These are phyloP conservation scores for Xylaria sp. DNA, from an alignment of 2,329 filamentous ascomycete species.

Conservation along the genomic window DNA sequence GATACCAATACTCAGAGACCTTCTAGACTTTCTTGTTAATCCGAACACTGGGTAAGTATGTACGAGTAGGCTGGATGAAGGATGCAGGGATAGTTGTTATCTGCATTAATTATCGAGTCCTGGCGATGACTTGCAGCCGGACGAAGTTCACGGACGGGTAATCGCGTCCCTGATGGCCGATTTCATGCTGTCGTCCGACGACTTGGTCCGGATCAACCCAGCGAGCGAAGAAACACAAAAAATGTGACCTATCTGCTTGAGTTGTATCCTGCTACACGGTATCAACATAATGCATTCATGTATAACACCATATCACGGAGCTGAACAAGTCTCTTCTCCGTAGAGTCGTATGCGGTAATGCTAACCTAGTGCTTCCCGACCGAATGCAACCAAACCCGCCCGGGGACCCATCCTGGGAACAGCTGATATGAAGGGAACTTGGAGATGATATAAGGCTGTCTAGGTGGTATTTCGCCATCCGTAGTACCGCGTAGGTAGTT, in stretches of 20 bases:
- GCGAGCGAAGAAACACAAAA: neutral
- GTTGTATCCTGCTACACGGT: neutral
- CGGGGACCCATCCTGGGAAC: neutral
- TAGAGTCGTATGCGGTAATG: neutral
- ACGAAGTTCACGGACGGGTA: neutral
- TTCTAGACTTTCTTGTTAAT: neutral
- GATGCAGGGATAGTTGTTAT: neutral
- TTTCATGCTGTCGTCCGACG: neutral
- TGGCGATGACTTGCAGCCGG: neutral
- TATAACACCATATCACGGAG: neutral
- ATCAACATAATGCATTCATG: neutral
- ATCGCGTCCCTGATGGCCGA: neutral
- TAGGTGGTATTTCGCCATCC: too few species aligned
- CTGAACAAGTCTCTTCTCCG: neutral
- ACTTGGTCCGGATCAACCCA: neutral
- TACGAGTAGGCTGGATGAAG: too few species aligned
- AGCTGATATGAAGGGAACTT: too few species aligned
- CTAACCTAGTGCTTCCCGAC: neutral
- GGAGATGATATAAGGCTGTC: too few species aligned
- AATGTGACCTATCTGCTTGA: neutral
- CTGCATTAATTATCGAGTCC: neutral
- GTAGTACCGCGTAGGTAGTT: too few species aligned
- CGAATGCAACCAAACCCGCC: neutral
- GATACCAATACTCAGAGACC: neutral
- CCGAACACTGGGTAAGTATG: neutral